Evolutionary conservation across 225 moss, liverwort and hornwort species (phyloP).

Genomic region (Bryoerythrophyllum caledonicum): DNA sequence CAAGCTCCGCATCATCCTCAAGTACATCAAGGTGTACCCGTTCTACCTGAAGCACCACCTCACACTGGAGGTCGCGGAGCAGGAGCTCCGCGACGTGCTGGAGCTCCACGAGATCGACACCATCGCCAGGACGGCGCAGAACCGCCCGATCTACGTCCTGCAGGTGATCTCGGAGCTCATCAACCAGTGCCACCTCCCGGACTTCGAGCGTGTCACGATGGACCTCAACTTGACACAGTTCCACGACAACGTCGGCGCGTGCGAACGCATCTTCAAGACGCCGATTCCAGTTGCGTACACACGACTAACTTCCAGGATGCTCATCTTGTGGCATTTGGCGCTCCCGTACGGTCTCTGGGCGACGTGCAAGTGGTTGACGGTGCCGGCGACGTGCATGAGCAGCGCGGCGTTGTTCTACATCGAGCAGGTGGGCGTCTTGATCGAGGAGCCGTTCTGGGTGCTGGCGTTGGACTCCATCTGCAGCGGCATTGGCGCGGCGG

Average conservation of each 20-base stretch:
- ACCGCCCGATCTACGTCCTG: constrained; percentile 40
- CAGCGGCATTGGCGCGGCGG: constrained; percentile 20
- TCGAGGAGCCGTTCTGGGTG: constrained; percentile 63
- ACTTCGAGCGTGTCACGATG: constrained; percentile 32
- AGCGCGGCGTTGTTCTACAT: constrained; percentile 51
- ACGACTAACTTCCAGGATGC: constrained; percentile 66
- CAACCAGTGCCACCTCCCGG: neutral
- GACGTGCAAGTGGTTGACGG: constrained; percentile 64
- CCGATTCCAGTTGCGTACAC: constrained; percentile 87
- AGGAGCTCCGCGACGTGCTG: neutral
- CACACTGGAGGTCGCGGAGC: neutral
- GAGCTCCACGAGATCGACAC: constrained; percentile 22
- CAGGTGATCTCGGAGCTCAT: constrained; percentile 38
- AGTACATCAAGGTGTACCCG: constrained; percentile 63
- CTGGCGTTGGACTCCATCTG: constrained; percentile 47
- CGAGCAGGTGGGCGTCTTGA: constrained; percentile 61
- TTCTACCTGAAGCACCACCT: constrained; percentile 61
- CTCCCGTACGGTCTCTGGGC: constrained; percentile 74
- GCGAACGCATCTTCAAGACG: constrained; percentile 72
- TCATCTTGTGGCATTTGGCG: constrained; percentile 74
- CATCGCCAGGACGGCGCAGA: neutral
- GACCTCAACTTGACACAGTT: constrained; percentile 75
- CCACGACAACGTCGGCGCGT: constrained; percentile 71
- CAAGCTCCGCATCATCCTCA: constrained; percentile 42
- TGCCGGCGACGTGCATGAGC: constrained; percentile 61